phyloP scores from a whole-genome alignment of 257 asterid species.

The Penstemon davidsonii region DNA sequence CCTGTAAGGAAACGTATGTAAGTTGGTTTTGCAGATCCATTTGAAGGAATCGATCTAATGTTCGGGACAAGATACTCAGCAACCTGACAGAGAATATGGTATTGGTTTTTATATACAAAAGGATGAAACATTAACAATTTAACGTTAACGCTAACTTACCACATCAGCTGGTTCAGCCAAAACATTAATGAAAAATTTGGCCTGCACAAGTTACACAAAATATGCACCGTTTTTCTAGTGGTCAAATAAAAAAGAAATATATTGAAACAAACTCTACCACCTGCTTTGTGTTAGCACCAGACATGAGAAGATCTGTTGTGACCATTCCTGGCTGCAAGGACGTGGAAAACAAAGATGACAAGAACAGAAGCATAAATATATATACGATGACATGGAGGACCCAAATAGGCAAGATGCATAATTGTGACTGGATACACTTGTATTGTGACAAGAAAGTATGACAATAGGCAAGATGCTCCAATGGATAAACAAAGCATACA shows the following conservation, averaged over 20 bases:
- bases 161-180: slow-evolving; percentile 96
- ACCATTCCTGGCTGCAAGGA: slow-evolving; percentile 95
- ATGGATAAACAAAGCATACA: neutral
- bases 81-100: slow-evolving; percentile 43
- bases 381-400: neutral
- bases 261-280: slow-evolving; percentile 45
- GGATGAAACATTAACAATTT: neutral
- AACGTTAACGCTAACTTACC: slow-evolving; percentile 39
- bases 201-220: slow-evolving; percentile 46
- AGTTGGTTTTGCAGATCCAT: slow-evolving; percentile 77
- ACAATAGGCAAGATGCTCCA: no score
- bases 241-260: neutral
- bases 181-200: slow-evolving; percentile 93
- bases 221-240: slow-evolving; percentile 12
- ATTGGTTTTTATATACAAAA: neutral
- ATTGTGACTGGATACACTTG: no score
- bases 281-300: slow-evolving; percentile 95
- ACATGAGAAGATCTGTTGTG: slow-evolving; percentile 96
- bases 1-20: slow-evolving; percentile 96
- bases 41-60: slow-evolving; percentile 70
- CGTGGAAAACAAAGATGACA: slow-evolving; percentile 5
- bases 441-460: no score
- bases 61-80: slow-evolving; percentile 83
- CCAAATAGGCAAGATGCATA: neutral
- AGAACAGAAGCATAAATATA: neutral